Percentiles rank a stretch among this genome's conserved stretches.
These are phyloP conservation scores for Ceratopteris richardii DNA, from an alignment of 75 land plant species.

Conservation along the genomic window DNA sequence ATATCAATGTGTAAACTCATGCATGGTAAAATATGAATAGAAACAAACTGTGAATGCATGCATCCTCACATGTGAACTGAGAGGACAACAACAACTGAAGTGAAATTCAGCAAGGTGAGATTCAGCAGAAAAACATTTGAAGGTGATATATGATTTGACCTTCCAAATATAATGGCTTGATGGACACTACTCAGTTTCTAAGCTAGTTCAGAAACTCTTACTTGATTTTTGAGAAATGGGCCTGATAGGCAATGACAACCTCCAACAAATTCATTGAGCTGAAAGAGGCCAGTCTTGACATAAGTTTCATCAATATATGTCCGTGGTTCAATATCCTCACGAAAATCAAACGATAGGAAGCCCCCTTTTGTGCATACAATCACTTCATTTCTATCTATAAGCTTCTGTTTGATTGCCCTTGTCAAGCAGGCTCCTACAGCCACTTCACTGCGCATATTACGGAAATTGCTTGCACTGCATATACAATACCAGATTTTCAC, in stretches of 20 bases:
- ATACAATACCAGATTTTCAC: too few species aligned
- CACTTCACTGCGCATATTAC: constrained; percentile 12
- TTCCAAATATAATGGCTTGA: too few species aligned
- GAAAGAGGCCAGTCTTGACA: constrained; percentile 6
- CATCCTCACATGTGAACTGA: too few species aligned
- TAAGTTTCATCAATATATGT: constrained; percentile 9
- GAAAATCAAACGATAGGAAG: constrained; percentile 4
- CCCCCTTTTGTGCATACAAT: constrained; percentile 15
- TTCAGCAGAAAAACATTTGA: too few species aligned
- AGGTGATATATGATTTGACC: too few species aligned
- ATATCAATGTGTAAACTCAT: too few species aligned
- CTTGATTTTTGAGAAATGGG: not conserved
- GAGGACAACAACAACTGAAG: too few species aligned
- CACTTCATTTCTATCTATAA: constrained; percentile 8
- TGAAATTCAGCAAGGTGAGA: too few species aligned
- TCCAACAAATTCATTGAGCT: constrained; percentile 8
- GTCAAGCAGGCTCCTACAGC: constrained; percentile 4
- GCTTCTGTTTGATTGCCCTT: constrained; percentile 1
- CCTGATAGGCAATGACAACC: constrained; percentile 12
- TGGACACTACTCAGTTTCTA: too few species aligned
- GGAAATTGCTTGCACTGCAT: constrained; percentile 9
- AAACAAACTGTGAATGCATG: too few species aligned
- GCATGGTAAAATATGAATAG: too few species aligned
- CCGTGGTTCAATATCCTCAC: constrained; percentile 3
- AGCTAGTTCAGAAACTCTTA: too few species aligned